Evolutionary conservation across 2,329 filamentous ascomycete genomes (phyloP).

Genomic region (Exophiala viscosa): DNA sequence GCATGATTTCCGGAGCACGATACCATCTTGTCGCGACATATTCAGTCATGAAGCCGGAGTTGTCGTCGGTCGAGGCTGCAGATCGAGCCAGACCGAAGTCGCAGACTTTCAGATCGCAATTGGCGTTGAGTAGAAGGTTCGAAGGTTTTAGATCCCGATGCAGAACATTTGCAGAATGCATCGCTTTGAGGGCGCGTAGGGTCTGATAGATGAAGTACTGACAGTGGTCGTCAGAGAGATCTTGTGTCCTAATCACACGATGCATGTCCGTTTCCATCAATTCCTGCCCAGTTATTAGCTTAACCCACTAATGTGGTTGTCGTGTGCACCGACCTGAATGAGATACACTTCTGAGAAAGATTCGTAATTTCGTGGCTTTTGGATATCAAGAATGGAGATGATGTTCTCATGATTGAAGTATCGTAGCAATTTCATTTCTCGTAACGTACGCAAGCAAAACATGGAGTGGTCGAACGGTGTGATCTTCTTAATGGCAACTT

Average conservation of each 20-base stretch:
- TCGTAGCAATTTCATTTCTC: constrained; percentile 97
- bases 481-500: constrained; percentile 99
- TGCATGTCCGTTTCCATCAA: constrained; percentile 99
- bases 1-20: constrained; percentile 98
- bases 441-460: constrained; percentile 93
- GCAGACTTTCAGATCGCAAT: constrained; percentile 98
- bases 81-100: constrained; percentile 96
- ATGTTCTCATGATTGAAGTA: constrained; percentile 99
- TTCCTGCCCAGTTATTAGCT: constrained; percentile 56
- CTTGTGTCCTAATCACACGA: constrained; percentile 95
- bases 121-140: constrained; percentile 93
- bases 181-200: constrained; percentile 91
- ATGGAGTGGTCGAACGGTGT: constrained; percentile 98
- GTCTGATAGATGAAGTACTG: constrained; percentile 99
- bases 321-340: constrained; percentile 68
- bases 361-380: constrained; percentile 95
- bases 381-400: constrained; percentile 98
- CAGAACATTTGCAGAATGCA: constrained; percentile 98
- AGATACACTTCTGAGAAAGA: constrained; percentile 97
- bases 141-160: constrained; percentile 97
- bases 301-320: constrained; percentile 6
- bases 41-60: constrained; percentile 99
- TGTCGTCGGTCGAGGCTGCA: constrained; percentile 94
- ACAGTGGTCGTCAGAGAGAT: constrained; percentile 97
- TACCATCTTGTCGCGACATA: constrained; percentile 99